Evolutionary conservation across 139 green algal genomes (phyloP).

Genomic region (Chloropicon primus): DNA sequence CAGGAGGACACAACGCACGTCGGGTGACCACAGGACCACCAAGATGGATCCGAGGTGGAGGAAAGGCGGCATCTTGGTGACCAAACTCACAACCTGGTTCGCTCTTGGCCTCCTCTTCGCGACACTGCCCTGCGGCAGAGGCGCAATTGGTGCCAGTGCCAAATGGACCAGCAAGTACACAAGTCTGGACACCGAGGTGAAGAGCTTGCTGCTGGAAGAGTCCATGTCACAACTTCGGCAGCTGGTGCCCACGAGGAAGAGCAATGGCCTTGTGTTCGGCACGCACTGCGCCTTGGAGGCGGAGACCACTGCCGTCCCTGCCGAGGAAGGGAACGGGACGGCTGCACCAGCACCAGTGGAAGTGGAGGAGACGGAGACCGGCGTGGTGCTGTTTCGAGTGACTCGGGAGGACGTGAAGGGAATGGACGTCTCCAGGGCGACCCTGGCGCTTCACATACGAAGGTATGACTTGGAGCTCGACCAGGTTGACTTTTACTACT

Average conservation of each 20-base stretch:
- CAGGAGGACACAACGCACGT: too few relatives aligned
- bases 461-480: not conserved
- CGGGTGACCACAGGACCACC: too few relatives aligned
- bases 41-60: too few relatives aligned
- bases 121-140: too few relatives aligned
- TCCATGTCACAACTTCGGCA: not conserved
- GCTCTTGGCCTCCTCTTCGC: too few relatives aligned
- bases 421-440: not conserved
- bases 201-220: not conserved
- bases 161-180: not conserved
- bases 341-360: too few relatives aligned
- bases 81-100: too few relatives aligned
- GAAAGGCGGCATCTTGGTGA: too few relatives aligned
- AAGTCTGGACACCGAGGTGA: not conserved
- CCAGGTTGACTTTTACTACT: not conserved
- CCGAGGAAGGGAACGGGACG: too few relatives aligned
- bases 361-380: too few relatives aligned
- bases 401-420: not conserved
- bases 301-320: too few relatives aligned
- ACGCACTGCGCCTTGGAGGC: not conserved
- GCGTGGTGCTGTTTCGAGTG: not conserved
- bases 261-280: not conserved
- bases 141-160: too few relatives aligned
- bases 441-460: not conserved
- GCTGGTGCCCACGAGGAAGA: not conserved